Evolutionary conservation across 768 basidiomycete genomes (phyloP), one percentile per base, ranked within the genome.

Genomic region (Tricholoma bakamatsutake): DNA sequence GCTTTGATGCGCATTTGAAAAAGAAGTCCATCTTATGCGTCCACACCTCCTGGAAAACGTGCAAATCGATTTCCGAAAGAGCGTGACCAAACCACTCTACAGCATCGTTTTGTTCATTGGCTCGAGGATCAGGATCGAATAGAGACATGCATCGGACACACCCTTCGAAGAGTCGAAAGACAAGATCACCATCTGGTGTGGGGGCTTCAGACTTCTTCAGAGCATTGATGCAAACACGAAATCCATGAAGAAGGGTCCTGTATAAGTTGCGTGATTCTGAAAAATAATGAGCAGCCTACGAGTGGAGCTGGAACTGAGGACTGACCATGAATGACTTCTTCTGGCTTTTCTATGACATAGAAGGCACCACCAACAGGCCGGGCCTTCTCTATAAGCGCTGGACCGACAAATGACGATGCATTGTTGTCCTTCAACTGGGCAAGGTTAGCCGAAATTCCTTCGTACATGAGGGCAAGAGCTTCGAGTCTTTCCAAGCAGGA

Each of bases 1-100:
- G 87, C 61, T 87, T 85, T 60, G 85, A 80, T 0, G 87, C 83
- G 59, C 81, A 82, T 61, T 88, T 80, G 67, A 97, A 88, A 75
- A 95, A 97, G 67, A 94, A 88, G 27, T 85, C 87, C 73, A 98
- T 88, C 67, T 93, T 88, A 66, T 84, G 85, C 34, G 90, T 93
- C 93, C 95, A 96, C 31, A 98, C 90, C 71, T 97, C 93, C 69
- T 96, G 90, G 68, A 97, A 95, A 57, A 95, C 88, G 64, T 96
- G 91, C 7, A 90, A 76, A 64, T 97, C 90, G 62, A 95, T 81
- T 67, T 94, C 90, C 35, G 84, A 70, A 43, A 95, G 79, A 40
- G 89, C 83, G 21, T 82, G 80, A 5, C 82, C 84, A 57, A 98
- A 83, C 79, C 87, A 85, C 55, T 99, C 96, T 64, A 93, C 80